Conservation (phyloP, 23 red algal species). For the Gracilaria domingensis region DNA sequence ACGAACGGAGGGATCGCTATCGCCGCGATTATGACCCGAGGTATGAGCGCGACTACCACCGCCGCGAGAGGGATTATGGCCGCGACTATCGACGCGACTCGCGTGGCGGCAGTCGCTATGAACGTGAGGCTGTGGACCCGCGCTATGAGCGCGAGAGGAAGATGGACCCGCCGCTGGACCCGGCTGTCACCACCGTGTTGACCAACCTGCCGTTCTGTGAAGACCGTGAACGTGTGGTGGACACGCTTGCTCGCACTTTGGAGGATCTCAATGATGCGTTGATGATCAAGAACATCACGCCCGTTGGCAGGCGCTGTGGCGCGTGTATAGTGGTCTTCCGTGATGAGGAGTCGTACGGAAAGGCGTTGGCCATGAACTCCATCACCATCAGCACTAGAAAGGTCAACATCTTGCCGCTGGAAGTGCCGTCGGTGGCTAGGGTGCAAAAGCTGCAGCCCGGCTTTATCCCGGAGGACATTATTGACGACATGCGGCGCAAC, state of each 20-base stretch:
- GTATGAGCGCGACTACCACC: slow-evolving; percentile 11
- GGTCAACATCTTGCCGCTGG: slow-evolving; percentile 66
- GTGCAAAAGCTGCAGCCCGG: slow-evolving; percentile 62
- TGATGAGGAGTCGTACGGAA: slow-evolving; percentile 31
- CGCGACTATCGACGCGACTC: slow-evolving; percentile 35
- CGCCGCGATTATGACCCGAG: not conserved
- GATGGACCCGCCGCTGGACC: slow-evolving; percentile 36
- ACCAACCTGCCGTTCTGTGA: slow-evolving; percentile 74
- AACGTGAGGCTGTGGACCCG: slow-evolving; percentile 28
- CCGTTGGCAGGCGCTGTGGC: slow-evolving; percentile 60
- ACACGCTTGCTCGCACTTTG: slow-evolving; percentile 48
- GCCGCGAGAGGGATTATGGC: slow-evolving; percentile 27
- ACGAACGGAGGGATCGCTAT: slow-evolving; percentile 43
- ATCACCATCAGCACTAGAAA: slow-evolving; percentile 52
- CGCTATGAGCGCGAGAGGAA: slow-evolving; percentile 43
- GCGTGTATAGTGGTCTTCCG: slow-evolving; percentile 57
- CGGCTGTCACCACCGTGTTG: slow-evolving; percentile 52
- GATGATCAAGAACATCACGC: slow-evolving; percentile 56
- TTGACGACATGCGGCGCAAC: slow-evolving; percentile 59
- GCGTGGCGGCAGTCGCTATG: slow-evolving; percentile 24
- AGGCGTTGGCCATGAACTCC: slow-evolving; percentile 41
- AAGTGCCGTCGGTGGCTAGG: slow-evolving; percentile 60
- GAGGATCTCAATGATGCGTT: slow-evolving; percentile 43
- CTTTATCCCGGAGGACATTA: slow-evolving; percentile 54
- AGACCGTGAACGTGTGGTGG: slow-evolving; percentile 51